Evolutionary conservation across 805 yeast genomes (phyloP), one percentile per base, ranked within the genome.

Genomic region (Vanderwaltozyma yarrowii): DNA sequence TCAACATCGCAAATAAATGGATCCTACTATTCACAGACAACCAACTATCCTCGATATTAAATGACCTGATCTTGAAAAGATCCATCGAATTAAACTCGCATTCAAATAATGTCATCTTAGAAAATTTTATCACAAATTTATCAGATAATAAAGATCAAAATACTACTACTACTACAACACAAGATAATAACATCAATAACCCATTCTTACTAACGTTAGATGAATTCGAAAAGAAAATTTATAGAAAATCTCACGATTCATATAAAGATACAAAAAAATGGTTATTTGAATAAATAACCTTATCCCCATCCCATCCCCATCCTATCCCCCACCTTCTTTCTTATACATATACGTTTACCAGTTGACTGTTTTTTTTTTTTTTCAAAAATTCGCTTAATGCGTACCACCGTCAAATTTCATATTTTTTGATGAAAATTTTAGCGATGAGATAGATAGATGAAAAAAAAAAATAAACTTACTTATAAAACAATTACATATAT

Each of bases 1-100:
- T 81, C 48, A 64, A 70, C 17, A 58, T 87, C 20, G 80, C 80
- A 5, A 76, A 78, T 38, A 76, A 78, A 50, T 89, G 97, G 96
- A 71, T 81, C 9, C 55, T 67, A 33, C 62, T 88, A 60, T 84
- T 80, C 54, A 71, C 68, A 17, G 92, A 85, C 54, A 65, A 66
- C 15, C 80, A 74, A 38, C 62, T 87, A 27, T 69, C 77, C 1
- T 69, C 69, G 7, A 69, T 73, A 3, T 65, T 69, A 1, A 58
- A 54, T 12, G 59, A 69, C 30, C 72, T 87, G 67, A 52, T 84
- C 21, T 70, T 75, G 39, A 71, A 71, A 33, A 65, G 97, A 30
- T 73, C 87, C 0, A 73, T 76, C 38, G 80, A 74, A 52, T 76
- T 88, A 21, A 78, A 79, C 54, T 88, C 80, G 52, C 73, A 69